phyloP scores from a whole-genome alignment of 495 filamentous ascomycete species.

The Durotheca rogersii region DNA sequence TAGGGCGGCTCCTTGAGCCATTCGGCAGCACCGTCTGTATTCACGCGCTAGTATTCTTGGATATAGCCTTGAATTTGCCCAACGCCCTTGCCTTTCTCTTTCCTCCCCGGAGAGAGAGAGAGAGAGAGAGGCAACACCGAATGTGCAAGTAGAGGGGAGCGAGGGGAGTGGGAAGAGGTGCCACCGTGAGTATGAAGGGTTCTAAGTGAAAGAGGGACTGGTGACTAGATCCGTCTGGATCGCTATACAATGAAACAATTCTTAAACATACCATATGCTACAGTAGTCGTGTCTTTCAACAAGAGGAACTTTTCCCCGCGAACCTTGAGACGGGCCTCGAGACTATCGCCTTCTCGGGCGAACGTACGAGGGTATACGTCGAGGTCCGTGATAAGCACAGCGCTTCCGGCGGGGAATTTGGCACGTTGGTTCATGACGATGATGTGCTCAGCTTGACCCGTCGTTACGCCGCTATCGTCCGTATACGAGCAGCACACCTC shows the following conservation, averaged over 20 bases:
- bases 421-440: constrained; percentile 18
- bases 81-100: too few relatives aligned
- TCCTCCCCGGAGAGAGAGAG: too few relatives aligned
- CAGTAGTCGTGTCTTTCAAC: constrained; percentile 21
- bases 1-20: constrained; percentile 32
- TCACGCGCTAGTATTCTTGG: constrained; percentile 2
- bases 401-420: constrained; percentile 24
- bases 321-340: constrained; percentile 13
- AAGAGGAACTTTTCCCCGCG: constrained; percentile 29
- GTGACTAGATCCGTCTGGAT: too few relatives aligned
- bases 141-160: background rate
- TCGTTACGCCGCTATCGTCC: constrained; percentile 20
- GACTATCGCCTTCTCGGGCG: constrained; percentile 19
- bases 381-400: constrained; percentile 27
- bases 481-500: constrained; percentile 32
- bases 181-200: background rate
- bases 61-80: too few relatives aligned
- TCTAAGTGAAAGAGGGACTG: background rate
- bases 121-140: too few relatives aligned
- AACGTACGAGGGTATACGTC: constrained; percentile 26
- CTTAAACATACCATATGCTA: constrained; percentile 23
- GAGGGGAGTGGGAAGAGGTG: background rate
- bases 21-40: constrained; percentile 27
- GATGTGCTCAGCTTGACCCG: constrained; percentile 16
- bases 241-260: background rate